Evolutionary conservation across 2,329 filamentous ascomycete genomes (phyloP).

Genomic region (Alternaria atra): DNA sequence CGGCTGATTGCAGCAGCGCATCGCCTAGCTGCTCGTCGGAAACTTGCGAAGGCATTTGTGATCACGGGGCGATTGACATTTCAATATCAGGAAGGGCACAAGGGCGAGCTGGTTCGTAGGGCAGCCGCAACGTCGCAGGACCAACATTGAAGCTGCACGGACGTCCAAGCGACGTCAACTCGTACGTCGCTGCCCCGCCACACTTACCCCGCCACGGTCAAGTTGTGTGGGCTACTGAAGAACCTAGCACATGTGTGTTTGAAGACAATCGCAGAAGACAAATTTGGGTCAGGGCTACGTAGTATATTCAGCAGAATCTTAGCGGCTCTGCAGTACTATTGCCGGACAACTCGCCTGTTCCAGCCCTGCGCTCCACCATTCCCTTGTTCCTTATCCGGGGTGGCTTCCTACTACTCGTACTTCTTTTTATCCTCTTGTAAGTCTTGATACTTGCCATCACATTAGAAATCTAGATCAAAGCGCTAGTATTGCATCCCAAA

Average conservation of each 20-base stretch:
- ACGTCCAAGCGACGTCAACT: slow-evolving; percentile 17
- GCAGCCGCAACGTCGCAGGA: slow-evolving; percentile 9
- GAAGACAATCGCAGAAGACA: slow-evolving; percentile 1
- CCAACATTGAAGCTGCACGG: slow-evolving; percentile 15
- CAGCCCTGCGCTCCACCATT: background rate
- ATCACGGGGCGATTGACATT: slow-evolving; percentile 25
- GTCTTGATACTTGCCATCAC: background rate
- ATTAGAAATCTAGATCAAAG: background rate
- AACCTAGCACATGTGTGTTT: slow-evolving; percentile 1
- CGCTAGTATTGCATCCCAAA: background rate
- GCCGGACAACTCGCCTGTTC: background rate
- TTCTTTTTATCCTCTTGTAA: background rate
- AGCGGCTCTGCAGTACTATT: background rate
- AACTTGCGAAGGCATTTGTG: slow-evolving; percentile 40
- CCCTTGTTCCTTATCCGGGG: background rate
- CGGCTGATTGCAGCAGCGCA: slow-evolving; percentile 71
- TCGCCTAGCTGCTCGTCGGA: slow-evolving; percentile 59
- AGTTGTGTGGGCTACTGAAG: slow-evolving; percentile 2
- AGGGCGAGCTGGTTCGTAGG: background rate
- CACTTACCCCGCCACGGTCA: slow-evolving; percentile 29
- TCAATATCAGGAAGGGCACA: slow-evolving; percentile 11
- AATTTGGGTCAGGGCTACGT: background rate
- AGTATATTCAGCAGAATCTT: background rate
- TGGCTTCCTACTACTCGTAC: slow-evolving; percentile 1
- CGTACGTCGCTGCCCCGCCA: slow-evolving; percentile 26